Conservation (phyloP, 768 basidiomycete species). For the Phylloporus sp. region DNA sequence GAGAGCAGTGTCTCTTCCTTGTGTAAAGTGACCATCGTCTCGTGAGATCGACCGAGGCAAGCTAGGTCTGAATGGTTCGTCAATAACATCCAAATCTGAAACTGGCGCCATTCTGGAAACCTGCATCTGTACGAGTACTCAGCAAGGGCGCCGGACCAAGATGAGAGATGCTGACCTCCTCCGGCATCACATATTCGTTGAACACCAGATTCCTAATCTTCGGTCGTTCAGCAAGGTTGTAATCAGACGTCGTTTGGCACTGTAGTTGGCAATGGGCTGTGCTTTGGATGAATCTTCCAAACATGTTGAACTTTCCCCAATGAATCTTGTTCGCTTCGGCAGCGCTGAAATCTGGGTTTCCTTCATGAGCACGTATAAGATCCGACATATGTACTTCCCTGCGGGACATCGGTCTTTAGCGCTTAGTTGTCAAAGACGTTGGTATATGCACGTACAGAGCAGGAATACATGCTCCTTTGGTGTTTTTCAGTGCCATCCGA, state of each 20-base stretch:
- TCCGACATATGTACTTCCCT: constrained; percentile 92
- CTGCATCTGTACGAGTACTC: constrained; percentile 48
- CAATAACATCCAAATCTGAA: constrained; percentile 37
- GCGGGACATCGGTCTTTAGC: constrained; percentile 14
- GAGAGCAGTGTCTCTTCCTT: constrained; percentile 39
- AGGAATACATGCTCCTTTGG: constrained; percentile 84
- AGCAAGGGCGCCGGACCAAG: not conserved
- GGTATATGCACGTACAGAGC: constrained; percentile 52
- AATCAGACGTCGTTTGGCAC: constrained; percentile 55
- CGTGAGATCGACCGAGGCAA: constrained; percentile 31
- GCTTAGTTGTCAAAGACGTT: constrained; percentile 1
- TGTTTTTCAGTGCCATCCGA: constrained; percentile 79
- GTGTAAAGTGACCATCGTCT: constrained; percentile 27
- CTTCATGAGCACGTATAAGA: constrained; percentile 81
- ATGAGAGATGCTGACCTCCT: constrained; percentile 45
- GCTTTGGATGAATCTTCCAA: constrained; percentile 78
- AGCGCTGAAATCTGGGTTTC: constrained; percentile 67
- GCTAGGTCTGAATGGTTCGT: constrained; percentile 36
- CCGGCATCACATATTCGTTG: constrained; percentile 58
- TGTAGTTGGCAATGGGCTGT: constrained; percentile 76
- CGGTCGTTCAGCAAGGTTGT: constrained; percentile 54
- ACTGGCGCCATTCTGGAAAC: constrained; percentile 55
- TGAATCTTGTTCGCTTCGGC: constrained; percentile 71
- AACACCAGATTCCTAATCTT: constrained; percentile 53
- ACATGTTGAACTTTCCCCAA: constrained; percentile 95